Percentiles rank a stretch among this genome's conserved stretches.
Evolutionary conservation across 2,329 filamentous ascomycete genomes (phyloP).

Genomic region (Paecilomyces sp.): DNA sequence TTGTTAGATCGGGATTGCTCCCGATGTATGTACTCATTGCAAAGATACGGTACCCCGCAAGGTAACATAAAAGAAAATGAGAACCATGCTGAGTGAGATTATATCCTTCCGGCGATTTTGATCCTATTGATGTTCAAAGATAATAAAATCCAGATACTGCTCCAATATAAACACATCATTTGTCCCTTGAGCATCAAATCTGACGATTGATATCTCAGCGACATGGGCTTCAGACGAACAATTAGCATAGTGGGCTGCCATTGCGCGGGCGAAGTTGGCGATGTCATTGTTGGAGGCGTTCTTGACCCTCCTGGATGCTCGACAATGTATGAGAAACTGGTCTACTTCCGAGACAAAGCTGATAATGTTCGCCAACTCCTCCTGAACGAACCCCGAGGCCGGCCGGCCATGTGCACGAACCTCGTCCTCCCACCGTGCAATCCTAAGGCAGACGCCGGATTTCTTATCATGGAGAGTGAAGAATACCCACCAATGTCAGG

Average conservation of each 20-base stretch:
- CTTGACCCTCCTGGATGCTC: constrained; percentile 32
- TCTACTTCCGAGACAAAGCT: constrained; percentile 33
- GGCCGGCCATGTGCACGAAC: constrained; percentile 34
- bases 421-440: constrained; percentile 39
- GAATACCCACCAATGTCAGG: constrained; percentile 43
- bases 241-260: constrained; percentile 17
- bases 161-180: no score
- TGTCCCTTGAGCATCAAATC: no score
- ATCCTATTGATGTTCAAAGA: no score
- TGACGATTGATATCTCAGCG: no score
- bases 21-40: no score
- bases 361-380: constrained; percentile 38
- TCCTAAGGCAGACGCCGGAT: constrained; percentile 37
- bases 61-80: no score
- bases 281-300: constrained; percentile 44
- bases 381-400: constrained; percentile 41
- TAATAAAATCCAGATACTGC: no score
- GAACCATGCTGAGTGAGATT: no score
- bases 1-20: no score
- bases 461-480: constrained; percentile 42
- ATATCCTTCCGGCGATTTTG: no score
- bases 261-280: constrained; percentile 35
- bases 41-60: no score
- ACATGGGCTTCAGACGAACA: constrained; percentile 4
- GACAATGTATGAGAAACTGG: constrained; percentile 45